Evolutionary conservation across 768 basidiomycete species (phyloP), one percentile per base, ranked within the genome.

Genomic region (Panellus pusillus): DNA sequence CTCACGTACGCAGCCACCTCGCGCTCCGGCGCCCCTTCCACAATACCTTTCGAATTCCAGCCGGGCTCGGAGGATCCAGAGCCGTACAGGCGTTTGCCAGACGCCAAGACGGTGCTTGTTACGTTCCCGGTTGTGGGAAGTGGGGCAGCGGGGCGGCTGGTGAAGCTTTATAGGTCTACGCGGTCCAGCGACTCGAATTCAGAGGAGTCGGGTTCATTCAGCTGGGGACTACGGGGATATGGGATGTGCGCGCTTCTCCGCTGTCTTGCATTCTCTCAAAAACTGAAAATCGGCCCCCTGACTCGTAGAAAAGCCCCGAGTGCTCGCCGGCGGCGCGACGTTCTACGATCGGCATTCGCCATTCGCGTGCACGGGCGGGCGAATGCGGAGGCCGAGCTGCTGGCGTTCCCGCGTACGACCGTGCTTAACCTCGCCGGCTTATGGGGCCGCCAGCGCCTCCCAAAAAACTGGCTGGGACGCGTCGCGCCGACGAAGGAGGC

Each of bases 391-490:
- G 69, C 70, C 8, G 84, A 85, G 67, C 71, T 86, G 12, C 72
- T 86, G 9, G 64, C 68, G 0, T 62, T 83, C 14, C 72, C 59
- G n/a, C 70, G 68, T 1, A 79, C 81, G 1, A 80, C 80, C 1
- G 81, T 88, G 1, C 71, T 88, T 31, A 79, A 86, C 60, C 79
- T 88, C 24, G 69, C 76, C 8, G 86, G 85, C 0, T 70, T 88
- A 8, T 87, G 82, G 82, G 85, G 86, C 18, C 82, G 80, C 1
- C 55, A 67, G 7, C 74, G 86, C 9, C 66, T 71, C 5, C 66
- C 73, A 14, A 69, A 70, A 31, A 81, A 82, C 59, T 86, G 79
- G 77, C 73, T 87, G 6, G 61, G 64, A 1, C 70, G 74, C 12
- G 74, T 86, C n/a, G 80, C 81, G 0, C 74, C 80, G 0, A 75